A percentile compares a stretch with the other conserved stretches of the same genome.
Conservation (phyloP, 495 filamentous ascomycete genomes). For the Penicillium egyptiacum region DNA sequence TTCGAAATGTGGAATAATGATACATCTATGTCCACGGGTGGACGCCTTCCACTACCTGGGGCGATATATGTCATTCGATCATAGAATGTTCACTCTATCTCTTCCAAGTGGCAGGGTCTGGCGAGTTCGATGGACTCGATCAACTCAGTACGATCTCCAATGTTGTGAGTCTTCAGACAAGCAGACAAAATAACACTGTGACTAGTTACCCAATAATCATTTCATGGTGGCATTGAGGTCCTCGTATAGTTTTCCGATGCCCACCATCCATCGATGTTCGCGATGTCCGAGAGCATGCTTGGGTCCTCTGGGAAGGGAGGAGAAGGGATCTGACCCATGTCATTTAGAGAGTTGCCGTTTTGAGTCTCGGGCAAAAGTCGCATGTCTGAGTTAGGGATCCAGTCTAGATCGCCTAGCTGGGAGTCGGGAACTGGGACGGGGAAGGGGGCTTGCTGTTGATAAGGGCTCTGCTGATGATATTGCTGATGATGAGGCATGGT, state of each 20-base stretch:
- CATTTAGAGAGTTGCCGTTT: slow-evolving; percentile 4
- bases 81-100: not conserved
- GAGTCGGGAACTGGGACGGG: slow-evolving; percentile 1
- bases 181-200: not conserved
- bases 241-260: slow-evolving; percentile 17
- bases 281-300: slow-evolving; percentile 34
- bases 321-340: slow-evolving; percentile 10
- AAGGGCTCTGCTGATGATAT: not conserved
- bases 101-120: not conserved
- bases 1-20: not conserved
- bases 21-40: not conserved
- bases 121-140: not conserved
- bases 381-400: slow-evolving; percentile 37
- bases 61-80: not conserved
- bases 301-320: slow-evolving; percentile 29
- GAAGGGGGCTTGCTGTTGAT: slow-evolving; percentile 11
- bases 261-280: slow-evolving; percentile 46
- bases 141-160: not conserved
- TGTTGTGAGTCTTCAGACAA: not conserved
- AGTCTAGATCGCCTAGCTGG: slow-evolving; percentile 35
- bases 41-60: not conserved
- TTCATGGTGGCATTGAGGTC: slow-evolving; percentile 1
- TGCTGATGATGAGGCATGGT: not conserved
- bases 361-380: slow-evolving; percentile 33
- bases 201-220: not conserved